These are phyloP conservation scores for Trametes punicea DNA, from an alignment of 768 basidiomycete species.

Conservation along the genomic window DNA sequence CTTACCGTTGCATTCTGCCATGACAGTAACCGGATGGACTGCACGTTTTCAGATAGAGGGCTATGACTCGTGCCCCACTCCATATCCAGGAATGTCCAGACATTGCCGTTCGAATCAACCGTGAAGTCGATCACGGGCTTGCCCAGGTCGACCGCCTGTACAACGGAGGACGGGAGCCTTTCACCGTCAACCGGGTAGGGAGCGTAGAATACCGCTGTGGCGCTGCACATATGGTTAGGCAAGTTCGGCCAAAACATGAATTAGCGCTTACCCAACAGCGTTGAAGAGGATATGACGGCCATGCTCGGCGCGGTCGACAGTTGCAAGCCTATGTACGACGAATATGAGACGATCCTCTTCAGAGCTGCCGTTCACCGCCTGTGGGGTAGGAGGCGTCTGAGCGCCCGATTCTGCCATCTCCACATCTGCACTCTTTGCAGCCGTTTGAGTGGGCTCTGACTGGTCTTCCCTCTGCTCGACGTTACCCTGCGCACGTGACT, in stretches of 20 bases:
- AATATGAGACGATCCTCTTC: constrained; percentile 37
- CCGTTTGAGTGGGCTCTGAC: constrained; percentile 15
- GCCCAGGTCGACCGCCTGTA: constrained; percentile 45
- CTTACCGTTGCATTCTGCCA: constrained; percentile 40
- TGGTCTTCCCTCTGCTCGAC: constrained; percentile 21
- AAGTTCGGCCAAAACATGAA: background rate
- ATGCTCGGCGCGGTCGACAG: constrained; percentile 35
- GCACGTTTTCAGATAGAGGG: background rate
- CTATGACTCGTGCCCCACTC: constrained; percentile 30
- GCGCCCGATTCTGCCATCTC: constrained; percentile 20
- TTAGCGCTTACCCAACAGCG: constrained; percentile 56
- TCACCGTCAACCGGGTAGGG: constrained; percentile 23
- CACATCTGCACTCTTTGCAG: constrained; percentile 31
- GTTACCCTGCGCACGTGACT: constrained; percentile 30
- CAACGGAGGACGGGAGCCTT: background rate
- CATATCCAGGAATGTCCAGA: constrained; percentile 52
- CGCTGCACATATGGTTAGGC: constrained; percentile 37
- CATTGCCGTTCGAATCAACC: constrained; percentile 32
- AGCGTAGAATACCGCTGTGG: constrained; percentile 63
- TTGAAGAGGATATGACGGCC: constrained; percentile 56
- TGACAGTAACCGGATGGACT: constrained; percentile 26
- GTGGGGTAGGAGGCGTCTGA: background rate
- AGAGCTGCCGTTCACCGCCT: background rate
- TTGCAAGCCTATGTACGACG: constrained; percentile 55
- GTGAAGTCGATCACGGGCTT: constrained; percentile 61